A percentile compares a stretch with the other conserved stretches of the same genome.
Conservation (phyloP, 2,329 filamentous ascomycete species). For the Xylaria sp. region DNA sequence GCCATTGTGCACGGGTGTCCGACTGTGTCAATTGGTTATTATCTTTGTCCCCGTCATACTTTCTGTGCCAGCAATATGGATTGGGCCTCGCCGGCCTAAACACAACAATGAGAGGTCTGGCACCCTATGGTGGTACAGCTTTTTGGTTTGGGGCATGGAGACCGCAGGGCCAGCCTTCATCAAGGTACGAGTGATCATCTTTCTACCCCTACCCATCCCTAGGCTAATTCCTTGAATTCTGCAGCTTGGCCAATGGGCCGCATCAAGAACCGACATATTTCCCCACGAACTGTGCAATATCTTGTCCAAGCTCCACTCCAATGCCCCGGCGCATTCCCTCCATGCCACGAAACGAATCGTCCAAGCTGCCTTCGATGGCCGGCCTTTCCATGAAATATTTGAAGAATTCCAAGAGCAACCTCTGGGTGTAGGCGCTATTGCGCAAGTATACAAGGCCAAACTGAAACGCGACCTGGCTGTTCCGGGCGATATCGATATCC, state of each 20-base stretch:
- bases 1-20: constrained; percentile 83
- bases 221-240: constrained; percentile 36
- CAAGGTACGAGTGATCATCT: constrained; percentile 69
- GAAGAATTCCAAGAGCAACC: constrained; percentile 93
- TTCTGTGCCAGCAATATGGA: constrained; percentile 81
- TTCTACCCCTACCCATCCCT: background rate
- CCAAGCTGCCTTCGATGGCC: constrained; percentile 81
- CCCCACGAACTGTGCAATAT: constrained; percentile 89
- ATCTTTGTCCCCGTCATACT: constrained; percentile 94
- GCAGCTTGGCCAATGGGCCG: constrained; percentile 96
- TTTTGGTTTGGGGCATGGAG: constrained; percentile 91
- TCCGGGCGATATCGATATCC: constrained; percentile 68
- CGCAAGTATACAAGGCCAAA: constrained; percentile 97
- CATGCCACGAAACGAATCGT: constrained; percentile 82
- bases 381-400: constrained; percentile 89
- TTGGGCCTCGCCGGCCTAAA: constrained; percentile 72
- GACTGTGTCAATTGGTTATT: constrained; percentile 86
- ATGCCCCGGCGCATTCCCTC: constrained; percentile 92
- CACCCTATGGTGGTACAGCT: constrained; percentile 93
- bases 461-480: constrained; percentile 81
- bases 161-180: constrained; percentile 95
- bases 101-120: constrained; percentile 81
- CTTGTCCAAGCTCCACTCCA: constrained; percentile 95
- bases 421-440: constrained; percentile 93
- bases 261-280: constrained; percentile 95